Conservation (phyloP, 2,329 filamentous ascomycete genomes). For the Talaromyces sp. region DNA sequence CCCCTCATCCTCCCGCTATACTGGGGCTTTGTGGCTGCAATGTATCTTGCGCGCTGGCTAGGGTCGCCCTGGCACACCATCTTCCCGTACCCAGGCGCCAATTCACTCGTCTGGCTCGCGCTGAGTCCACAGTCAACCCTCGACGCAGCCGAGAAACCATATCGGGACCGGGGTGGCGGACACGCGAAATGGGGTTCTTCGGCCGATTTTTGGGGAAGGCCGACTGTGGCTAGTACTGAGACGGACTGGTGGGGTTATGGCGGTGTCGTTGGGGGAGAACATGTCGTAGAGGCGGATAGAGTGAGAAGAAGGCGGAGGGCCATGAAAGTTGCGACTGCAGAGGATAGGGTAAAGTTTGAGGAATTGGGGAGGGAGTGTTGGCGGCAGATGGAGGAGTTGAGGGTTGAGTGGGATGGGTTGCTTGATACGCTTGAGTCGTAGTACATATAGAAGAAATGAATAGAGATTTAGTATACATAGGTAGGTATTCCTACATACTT, state of each 20-base stretch:
- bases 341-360: conserved; percentile 38
- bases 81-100: conserved; percentile 71
- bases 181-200: conserved; percentile 78
- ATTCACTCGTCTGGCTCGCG: conserved; percentile 72
- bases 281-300: conserved; percentile 47
- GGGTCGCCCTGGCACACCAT: conserved; percentile 88
- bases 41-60: conserved; percentile 69
- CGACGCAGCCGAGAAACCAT: conserved; percentile 37
- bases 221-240: conserved; percentile 70
- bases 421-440: conserved; percentile 33
- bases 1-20: conserved; percentile 68
- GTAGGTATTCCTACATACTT: neutral
- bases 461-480: neutral
- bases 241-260: conserved; percentile 78
- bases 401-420: conserved; percentile 38
- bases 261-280: conserved; percentile 52
- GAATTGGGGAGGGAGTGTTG: conserved; percentile 40
- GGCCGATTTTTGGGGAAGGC: conserved; percentile 56
- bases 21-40: conserved; percentile 63
- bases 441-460: neutral
- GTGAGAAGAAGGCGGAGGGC: conserved; percentile 57
- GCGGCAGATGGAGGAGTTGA: conserved; percentile 43
- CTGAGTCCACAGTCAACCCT: conserved; percentile 57
- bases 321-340: conserved; percentile 54
- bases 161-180: conserved; percentile 57